Conservation (phyloP, 768 basidiomycete genomes). For the Kwoniella sp. region DNA sequence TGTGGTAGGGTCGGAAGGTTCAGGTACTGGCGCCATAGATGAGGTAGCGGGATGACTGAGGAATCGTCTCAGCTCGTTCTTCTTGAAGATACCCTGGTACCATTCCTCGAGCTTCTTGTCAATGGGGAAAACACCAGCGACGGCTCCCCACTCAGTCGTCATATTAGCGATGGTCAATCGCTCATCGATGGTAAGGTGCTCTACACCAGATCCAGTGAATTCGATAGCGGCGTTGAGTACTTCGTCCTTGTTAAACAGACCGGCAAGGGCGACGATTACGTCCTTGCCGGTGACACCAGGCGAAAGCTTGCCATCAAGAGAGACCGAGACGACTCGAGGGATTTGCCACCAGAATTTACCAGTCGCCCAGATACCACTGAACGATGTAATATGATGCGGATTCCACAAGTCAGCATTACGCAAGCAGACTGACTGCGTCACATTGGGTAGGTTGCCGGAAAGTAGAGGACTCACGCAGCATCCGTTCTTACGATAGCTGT, state of each 20-base stretch:
- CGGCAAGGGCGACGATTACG: slow-evolving; percentile 94
- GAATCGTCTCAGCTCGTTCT: slow-evolving; percentile 76
- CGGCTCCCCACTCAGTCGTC: slow-evolving; percentile 99
- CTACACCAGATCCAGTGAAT: slow-evolving; percentile 86
- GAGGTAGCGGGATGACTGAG: slow-evolving; percentile 56
- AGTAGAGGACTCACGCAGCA: slow-evolving; percentile 38
- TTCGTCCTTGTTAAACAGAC: slow-evolving; percentile 92
- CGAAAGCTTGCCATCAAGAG: slow-evolving; percentile 75
- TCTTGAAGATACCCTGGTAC: slow-evolving; percentile 76
- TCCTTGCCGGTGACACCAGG: slow-evolving; percentile 97
- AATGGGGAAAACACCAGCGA: slow-evolving; percentile 91
- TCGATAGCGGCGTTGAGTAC: slow-evolving; percentile 96
- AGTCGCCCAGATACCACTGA: slow-evolving; percentile 85
- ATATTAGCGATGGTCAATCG: slow-evolving; percentile 97
- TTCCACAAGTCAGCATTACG: not conserved
- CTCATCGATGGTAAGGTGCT: slow-evolving; percentile 79
- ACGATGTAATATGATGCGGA: not conserved
- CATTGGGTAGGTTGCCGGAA: too few relatives aligned
- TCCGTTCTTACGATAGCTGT: slow-evolving; percentile 89
- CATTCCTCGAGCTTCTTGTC: slow-evolving; percentile 78
- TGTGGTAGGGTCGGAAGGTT: slow-evolving; percentile 59
- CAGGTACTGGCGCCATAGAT: slow-evolving; percentile 33
- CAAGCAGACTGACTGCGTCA: not conserved
- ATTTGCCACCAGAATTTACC: slow-evolving; percentile 99
- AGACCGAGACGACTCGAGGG: slow-evolving; percentile 92